Evolutionary conservation across 768 basidiomycete species (phyloP).

Genomic region (Exidia glandulosa): DNA sequence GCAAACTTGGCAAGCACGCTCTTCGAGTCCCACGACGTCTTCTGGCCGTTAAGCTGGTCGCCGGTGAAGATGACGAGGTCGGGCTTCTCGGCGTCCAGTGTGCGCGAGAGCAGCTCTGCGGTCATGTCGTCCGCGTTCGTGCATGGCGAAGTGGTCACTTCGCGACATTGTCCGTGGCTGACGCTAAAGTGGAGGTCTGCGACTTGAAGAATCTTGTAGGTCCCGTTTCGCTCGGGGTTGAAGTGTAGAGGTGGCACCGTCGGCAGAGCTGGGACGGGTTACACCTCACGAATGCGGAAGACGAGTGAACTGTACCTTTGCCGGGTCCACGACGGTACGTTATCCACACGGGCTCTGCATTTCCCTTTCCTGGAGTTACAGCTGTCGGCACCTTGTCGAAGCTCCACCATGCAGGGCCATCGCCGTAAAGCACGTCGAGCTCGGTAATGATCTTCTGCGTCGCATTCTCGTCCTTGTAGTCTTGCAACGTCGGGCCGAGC

Average conservation of each 20-base stretch:
- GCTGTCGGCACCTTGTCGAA: constrained; percentile 63
- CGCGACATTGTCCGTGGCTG: constrained; percentile 63
- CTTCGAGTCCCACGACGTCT: constrained; percentile 79
- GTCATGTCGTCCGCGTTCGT: constrained; percentile 70
- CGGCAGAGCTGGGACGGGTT: constrained; percentile 41
- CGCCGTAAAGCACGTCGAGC: constrained; percentile 82
- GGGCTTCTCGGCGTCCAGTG: constrained; percentile 73
- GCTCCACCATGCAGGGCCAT: constrained; percentile 75
- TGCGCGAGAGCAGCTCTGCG: constrained; percentile 52
- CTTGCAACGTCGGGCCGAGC: constrained; percentile 47
- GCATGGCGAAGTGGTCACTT: constrained; percentile 45
- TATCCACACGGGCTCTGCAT: constrained; percentile 45
- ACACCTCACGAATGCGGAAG: background rate
- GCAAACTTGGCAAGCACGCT: constrained; percentile 87
- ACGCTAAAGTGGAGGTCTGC: constrained; percentile 93
- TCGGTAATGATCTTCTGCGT: constrained; percentile 67
- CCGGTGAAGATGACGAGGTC: constrained; percentile 88
- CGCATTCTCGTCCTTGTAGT: constrained; percentile 38
- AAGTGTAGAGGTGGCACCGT: constrained; percentile 53
- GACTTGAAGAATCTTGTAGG: constrained; percentile 81
- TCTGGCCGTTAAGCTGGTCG: constrained; percentile 89
- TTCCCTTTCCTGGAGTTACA: constrained; percentile 34
- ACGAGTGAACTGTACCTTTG: constrained; percentile 62
- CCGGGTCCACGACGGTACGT: constrained; percentile 56
- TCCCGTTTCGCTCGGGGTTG: constrained; percentile 48